Conservation (phyloP, 441 rosid species). For the Jatropha multifida region DNA sequence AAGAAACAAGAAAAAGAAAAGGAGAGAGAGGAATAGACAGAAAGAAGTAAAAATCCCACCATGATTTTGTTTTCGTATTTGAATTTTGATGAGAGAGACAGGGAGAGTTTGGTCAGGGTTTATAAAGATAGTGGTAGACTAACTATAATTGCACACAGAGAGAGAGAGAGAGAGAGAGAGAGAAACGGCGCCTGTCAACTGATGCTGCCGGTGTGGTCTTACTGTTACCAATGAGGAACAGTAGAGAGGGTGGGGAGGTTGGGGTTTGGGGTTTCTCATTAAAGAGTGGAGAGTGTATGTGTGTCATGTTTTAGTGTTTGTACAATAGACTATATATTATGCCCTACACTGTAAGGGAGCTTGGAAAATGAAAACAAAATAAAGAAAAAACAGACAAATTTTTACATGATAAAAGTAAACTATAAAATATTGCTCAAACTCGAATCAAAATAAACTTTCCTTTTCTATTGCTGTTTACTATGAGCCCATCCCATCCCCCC, state of each 20-base stretch:
- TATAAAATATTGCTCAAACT: constrained; percentile 12
- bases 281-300: constrained; percentile 12
- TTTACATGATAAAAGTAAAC: not conserved
- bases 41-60: constrained; percentile 32
- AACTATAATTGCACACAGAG: constrained; percentile 25
- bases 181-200: constrained; percentile 55
- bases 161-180: constrained; percentile 41
- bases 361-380: constrained; percentile 2
- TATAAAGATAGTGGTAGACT: constrained; percentile 27
- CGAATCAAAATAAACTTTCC: constrained; percentile 14
- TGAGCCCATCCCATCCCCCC: constrained; percentile 29
- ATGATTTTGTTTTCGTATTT: constrained; percentile 24
- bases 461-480: constrained; percentile 22
- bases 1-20: not conserved
- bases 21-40: not conserved
- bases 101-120: constrained; percentile 20
- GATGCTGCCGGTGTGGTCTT: constrained; percentile 30
- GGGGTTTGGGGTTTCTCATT: constrained; percentile 27
- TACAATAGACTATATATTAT: not conserved
- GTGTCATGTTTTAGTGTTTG: constrained; percentile 18
- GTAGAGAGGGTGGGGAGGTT: not conserved
- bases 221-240: constrained; percentile 46
- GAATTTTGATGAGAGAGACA: constrained; percentile 22
- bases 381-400: not conserved
- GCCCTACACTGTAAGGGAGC: not conserved